A percentile compares a stretch with the other conserved stretches of the same genome.
These are phyloP conservation scores for Pseudopyrenochaeta lycopersici DNA, from an alignment of 2,329 filamentous ascomycete species.

Conservation along the genomic window DNA sequence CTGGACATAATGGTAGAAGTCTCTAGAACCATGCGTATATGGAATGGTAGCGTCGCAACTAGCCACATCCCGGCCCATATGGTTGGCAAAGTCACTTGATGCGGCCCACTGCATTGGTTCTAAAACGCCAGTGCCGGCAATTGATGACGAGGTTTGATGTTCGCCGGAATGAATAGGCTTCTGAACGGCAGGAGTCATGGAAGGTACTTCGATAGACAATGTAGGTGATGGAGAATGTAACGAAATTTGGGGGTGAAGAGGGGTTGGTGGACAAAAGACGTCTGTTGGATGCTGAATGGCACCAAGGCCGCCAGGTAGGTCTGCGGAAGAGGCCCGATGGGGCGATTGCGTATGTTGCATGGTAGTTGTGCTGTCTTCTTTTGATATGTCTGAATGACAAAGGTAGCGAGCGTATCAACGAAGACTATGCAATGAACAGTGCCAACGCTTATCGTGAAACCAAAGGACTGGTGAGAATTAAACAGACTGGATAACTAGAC, in stretches of 20 bases:
- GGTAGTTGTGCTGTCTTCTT: slow-evolving; percentile 35
- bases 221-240: slow-evolving; percentile 19
- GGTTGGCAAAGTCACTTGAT: slow-evolving; percentile 18
- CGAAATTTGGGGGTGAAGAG: slow-evolving; percentile 22
- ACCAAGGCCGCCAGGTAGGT: slow-evolving; percentile 27
- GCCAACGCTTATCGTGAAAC: slow-evolving; percentile 45
- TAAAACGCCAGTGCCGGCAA: slow-evolving; percentile 24
- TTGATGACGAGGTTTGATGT: slow-evolving; percentile 6
- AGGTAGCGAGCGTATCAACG: slow-evolving; percentile 25
- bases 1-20: slow-evolving; percentile 25
- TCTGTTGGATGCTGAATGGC: slow-evolving; percentile 23
- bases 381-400: slow-evolving; percentile 23
- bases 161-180: slow-evolving; percentile 15
- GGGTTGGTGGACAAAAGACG: slow-evolving; percentile 24
- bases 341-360: slow-evolving; percentile 45
- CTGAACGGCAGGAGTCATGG: slow-evolving; percentile 23
- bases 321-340: slow-evolving; percentile 29
- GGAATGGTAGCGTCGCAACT: slow-evolving; percentile 18
- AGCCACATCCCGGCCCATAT: slow-evolving; percentile 17
- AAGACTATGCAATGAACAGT: slow-evolving; percentile 25
- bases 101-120: slow-evolving; percentile 32
- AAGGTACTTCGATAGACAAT: slow-evolving; percentile 15
- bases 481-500: slow-evolving; percentile 21
- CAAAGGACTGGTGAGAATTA: slow-evolving; percentile 28
- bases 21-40: slow-evolving; percentile 13